A percentile compares a stretch with the other conserved stretches of the same genome.
Evolutionary conservation across 306 rosid species (phyloP).

Genomic region (Medicago lupulina): DNA sequence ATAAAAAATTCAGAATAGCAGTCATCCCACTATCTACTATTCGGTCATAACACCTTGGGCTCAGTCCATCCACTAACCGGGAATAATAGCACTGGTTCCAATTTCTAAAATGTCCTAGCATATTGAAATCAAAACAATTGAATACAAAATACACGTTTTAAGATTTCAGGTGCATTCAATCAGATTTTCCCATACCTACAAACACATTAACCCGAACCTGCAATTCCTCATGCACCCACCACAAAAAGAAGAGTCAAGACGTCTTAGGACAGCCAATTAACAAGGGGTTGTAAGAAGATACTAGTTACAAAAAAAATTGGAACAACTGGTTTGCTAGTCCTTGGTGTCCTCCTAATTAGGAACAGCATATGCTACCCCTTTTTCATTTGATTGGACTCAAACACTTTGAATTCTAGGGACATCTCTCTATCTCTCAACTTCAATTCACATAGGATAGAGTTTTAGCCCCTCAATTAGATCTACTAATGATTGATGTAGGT

Average conservation of each 20-base stretch:
- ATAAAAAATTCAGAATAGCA: background rate
- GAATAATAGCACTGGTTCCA: background rate
- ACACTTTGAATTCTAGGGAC: slow-evolving; percentile 1
- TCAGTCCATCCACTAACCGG: background rate
- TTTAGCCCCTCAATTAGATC: slow-evolving; percentile 21
- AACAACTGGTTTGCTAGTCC: background rate
- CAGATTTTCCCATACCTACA: slow-evolving; percentile 4
- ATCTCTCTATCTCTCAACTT: slow-evolving; percentile 4
- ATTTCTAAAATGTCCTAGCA: background rate
- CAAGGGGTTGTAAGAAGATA: background rate
- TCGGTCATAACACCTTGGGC: background rate
- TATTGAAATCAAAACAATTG: slow-evolving; percentile 20
- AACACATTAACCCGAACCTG: slow-evolving; percentile 12
- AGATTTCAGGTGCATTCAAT: slow-evolving; percentile 19
- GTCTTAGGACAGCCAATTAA: background rate
- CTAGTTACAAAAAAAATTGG: background rate
- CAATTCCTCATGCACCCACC: slow-evolving; percentile 8
- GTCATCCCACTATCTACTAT: background rate
- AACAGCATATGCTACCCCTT: slow-evolving; percentile 6
- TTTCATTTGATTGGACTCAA: background rate
- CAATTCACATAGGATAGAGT: background rate
- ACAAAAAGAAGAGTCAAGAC: slow-evolving; percentile 3
- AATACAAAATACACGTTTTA: slow-evolving; percentile 1
- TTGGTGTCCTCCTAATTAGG: background rate
- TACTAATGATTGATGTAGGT: background rate